Evolutionary conservation across 192 early-diverging fungal genomes (phyloP), one percentile per base, ranked within the genome.

Genomic region (Spizellomyces punctatus): DNA sequence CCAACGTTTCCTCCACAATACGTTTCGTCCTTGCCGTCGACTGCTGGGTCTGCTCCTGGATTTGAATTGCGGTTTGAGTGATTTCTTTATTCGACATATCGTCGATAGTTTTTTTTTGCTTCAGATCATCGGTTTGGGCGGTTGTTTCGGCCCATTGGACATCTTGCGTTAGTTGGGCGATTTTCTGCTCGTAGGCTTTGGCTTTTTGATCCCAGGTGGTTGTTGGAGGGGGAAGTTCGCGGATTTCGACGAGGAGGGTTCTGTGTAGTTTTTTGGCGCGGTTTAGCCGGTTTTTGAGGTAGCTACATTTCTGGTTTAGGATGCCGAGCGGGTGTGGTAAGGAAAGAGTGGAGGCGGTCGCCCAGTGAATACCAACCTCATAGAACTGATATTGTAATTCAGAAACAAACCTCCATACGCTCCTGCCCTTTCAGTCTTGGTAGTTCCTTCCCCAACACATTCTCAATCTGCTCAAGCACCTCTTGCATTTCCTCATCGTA

Each of bases 401-500:
- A 14, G 0, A 36, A 36, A 21, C 54, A 10, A 66, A 79, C 83
- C 72, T 88, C 84, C 12, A 77, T 71, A 17, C 83, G 64, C 52
- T 84, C 86, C 44, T 71, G 54, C 9, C 86, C 86, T 57, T 67
- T 75, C 54, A 88, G 69, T 43, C 72, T 74, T 49, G 80, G 64
- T 12, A 88, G 64, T 58, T 88, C 86, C 8, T 61, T 69, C 14
- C 84, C 84, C 2, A 88, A 74, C 9, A 81, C 71, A 2, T 46
- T 61, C 43, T 79, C 66, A 46, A 88, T 78, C 10, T 74, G 67
- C n/a, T 81, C 64, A 2, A 84, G 46, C 5, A 88, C 75, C 59
- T 88, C 86, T 56, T 63, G 67, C 66, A 88, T 82, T 59, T 88
- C 82, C 71, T 88, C 86, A 56, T 86, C 77, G 66, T 83, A 88